Evolutionary conservation across 768 basidiomycete species (phyloP), one percentile per base, ranked within the genome.

Genomic region (Suillus clintonianus): DNA sequence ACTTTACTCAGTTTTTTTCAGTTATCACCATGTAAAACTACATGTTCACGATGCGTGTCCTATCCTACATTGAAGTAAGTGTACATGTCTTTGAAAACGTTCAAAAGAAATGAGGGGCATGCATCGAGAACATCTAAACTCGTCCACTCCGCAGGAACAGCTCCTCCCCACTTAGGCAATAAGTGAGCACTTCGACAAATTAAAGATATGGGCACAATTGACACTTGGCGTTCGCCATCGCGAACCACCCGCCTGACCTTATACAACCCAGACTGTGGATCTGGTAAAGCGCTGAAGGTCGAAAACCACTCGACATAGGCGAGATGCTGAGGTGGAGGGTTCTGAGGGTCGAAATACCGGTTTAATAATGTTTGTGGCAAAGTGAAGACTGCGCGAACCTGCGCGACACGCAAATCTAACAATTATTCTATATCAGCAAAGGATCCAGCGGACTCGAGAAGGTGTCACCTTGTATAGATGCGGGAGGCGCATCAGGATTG

Each of bases 171-270:
- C 36, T 68, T 64, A 0, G 78, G 78, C 24, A 74, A 69, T 0
- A 79, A 64, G 60, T 81, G 79, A 4, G 72, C 64, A 39, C 73
- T 75, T 0, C 68, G 64, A 1, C 42, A 32, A 10, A 80, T 74
- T 0, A 66, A 36, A 36, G 36, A 36, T 36, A 36, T 6, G 4
- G 36, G 36, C 36, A 36, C 36, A 36, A 36, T 36, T 36, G 36
- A 36, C 36, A 36, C 36, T 36, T 36, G 36, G 36, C 7, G 36
- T 36, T 36, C 4, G 36, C 36, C 4, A 5, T 5, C 0, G 45
- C 10, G 5, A 77, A 42, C 79, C 65, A 36, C 36, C 36, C 36
- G 4, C 36, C 65, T 59, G 0, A 80, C 58, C 48, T 70, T 70
- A 61, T 73, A 78, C 53, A 79, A 22, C 1, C 56, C 45, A 55